A percentile compares a stretch with the other conserved stretches of the same genome.
Evolutionary conservation across 768 basidiomycete species (phyloP).

Genomic region (Grammothele lineata): DNA sequence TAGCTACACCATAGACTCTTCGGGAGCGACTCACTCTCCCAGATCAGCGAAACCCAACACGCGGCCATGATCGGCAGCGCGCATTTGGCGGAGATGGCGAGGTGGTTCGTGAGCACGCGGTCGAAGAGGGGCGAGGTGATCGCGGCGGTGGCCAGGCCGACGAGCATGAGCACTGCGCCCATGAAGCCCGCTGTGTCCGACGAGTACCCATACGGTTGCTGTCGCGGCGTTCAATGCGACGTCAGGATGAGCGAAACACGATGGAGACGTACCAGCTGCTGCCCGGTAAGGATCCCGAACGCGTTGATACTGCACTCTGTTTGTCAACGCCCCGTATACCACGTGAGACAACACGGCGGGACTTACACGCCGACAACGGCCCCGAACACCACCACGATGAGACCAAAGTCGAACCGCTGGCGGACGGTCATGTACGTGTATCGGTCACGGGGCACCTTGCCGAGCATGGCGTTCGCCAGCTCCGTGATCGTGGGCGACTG

Average conservation of each 20-base stretch:
- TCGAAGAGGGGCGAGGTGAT: constrained; percentile 75
- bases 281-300: constrained; percentile 61
- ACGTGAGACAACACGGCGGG: neutral
- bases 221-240: neutral
- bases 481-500: constrained; percentile 48
- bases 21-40: constrained; percentile 55
- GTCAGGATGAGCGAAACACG: neutral
- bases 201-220: constrained; percentile 75
- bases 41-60: constrained; percentile 72
- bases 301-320: constrained; percentile 50
- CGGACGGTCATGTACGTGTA: constrained; percentile 49
- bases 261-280: constrained; percentile 56
- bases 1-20: neutral
- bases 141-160: constrained; percentile 67
- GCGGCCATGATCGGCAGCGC: constrained; percentile 58
- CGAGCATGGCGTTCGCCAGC: constrained; percentile 52
- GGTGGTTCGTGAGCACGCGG: constrained; percentile 72
- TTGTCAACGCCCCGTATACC: neutral
- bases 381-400: constrained; percentile 59
- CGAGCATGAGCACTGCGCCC: constrained; percentile 62
- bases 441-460: constrained; percentile 22
- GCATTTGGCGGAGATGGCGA: constrained; percentile 55
- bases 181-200: constrained; percentile 62
- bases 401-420: constrained; percentile 68
- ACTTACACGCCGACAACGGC: constrained; percentile 60